A percentile compares a stretch with the other conserved stretches of the same genome.
These are phyloP conservation scores for Neurospora hispaniola DNA, from an alignment of 495 filamentous ascomycete genomes.

Conservation along the genomic window DNA sequence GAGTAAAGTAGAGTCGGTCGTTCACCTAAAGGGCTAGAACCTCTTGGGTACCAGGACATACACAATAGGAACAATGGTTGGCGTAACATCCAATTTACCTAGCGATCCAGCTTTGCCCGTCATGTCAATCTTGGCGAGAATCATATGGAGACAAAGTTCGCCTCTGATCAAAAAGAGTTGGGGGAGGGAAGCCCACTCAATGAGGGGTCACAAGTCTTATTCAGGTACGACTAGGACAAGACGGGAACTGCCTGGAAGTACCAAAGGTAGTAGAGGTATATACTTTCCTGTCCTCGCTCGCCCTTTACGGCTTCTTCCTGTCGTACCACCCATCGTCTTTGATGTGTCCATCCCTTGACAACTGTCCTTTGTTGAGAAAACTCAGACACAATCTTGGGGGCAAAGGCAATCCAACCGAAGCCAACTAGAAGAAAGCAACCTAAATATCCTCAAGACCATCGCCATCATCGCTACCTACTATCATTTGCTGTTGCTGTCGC, in stretches of 20 bases:
- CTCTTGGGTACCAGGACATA: not conserved
- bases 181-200: not conserved
- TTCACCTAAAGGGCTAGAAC: not conserved
- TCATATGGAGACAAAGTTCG: not conserved
- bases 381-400: not conserved
- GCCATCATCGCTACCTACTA: not conserved
- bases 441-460: not conserved
- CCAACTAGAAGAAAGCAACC: not conserved
- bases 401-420: not conserved
- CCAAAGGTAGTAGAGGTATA: not conserved
- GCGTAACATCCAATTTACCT: not conserved
- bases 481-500: not conserved
- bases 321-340: not conserved
- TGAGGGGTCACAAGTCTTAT: not conserved
- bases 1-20: not conserved
- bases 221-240: not conserved
- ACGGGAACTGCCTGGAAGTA: not conserved
- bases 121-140: not conserved
- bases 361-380: not conserved
- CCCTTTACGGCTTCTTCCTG: not conserved
- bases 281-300: not conserved
- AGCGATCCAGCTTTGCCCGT: not conserved
- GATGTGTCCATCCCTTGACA: not conserved
- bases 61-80: not conserved
- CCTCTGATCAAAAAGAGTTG: not conserved